Conservation (phyloP, 129 eudicot genomes). For the Flaveria ramosissima region DNA sequence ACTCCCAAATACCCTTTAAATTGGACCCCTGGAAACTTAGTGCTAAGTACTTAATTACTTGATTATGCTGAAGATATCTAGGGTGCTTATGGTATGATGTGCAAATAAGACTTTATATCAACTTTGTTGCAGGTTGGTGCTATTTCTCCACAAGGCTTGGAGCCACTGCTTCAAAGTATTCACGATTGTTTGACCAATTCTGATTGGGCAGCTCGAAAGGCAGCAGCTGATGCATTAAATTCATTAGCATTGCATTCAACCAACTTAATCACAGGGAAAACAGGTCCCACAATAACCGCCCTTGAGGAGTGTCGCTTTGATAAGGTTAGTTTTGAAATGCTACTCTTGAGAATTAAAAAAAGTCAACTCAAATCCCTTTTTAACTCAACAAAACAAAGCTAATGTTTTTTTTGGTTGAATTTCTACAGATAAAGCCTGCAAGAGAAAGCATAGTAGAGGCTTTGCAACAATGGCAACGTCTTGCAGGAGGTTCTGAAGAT, state of each 20-base stretch:
- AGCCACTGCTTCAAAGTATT: conserved; percentile 76
- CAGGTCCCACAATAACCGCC: conserved; percentile 56
- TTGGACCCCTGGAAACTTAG: neutral
- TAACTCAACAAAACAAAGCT: conserved; percentile 9
- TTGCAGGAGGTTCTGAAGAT: conserved; percentile 48
- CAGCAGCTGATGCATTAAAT: conserved; percentile 85
- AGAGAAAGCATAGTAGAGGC: conserved; percentile 92
- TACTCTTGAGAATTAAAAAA: conserved; percentile 11
- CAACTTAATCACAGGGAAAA: conserved; percentile 51
- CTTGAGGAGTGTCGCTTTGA: conserved; percentile 89
- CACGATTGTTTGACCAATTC: conserved; percentile 82
- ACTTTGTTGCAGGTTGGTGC: conserved; percentile 77
- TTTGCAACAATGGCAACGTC: conserved; percentile 85
- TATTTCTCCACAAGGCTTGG: conserved; percentile 77
- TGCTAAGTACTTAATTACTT: neutral
- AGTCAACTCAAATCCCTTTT: neutral
- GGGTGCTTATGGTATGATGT: conserved; percentile 21
- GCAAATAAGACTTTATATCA: conserved; percentile 7
- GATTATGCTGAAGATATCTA: conserved; percentile 11
- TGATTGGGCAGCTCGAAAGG: conserved; percentile 97
- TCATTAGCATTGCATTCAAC: conserved; percentile 68
- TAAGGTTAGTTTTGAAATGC: conserved; percentile 55
- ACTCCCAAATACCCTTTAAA: no score
- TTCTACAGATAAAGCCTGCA: conserved; percentile 82
- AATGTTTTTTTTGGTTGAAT: neutral